Evolutionary conservation across 345 rosid species (phyloP).

Genomic region (Citrus medica): DNA sequence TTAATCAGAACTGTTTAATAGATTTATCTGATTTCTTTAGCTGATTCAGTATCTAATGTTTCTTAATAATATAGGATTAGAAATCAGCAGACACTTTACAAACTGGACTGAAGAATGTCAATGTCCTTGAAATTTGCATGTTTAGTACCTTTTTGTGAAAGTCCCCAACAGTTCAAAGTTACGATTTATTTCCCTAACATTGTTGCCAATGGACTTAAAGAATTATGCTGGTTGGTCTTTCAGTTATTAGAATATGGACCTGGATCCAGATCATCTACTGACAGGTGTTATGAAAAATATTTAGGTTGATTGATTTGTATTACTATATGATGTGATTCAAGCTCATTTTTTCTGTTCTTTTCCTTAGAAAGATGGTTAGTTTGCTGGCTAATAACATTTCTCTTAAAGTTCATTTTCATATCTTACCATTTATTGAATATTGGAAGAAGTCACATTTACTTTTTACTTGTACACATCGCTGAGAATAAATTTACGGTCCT

Average conservation of each 20-base stretch:
- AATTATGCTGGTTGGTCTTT: neutral
- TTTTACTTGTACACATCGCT: neutral
- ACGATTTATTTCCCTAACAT: neutral
- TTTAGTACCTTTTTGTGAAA: neutral
- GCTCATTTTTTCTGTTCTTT: neutral
- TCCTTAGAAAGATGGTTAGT: neutral
- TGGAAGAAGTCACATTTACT: neutral
- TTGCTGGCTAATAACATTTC: neutral
- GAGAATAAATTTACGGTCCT: neutral
- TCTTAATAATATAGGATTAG: neutral
- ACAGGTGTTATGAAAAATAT: neutral
- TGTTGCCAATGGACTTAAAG: neutral
- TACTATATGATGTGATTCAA: neutral
- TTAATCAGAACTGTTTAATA: neutral
- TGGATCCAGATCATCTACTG: neutral
- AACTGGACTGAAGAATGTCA: neutral
- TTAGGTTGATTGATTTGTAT: neutral
- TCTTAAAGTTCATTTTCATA: neutral
- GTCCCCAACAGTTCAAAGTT: neutral
- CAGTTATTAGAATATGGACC: neutral
- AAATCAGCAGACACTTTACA: neutral
- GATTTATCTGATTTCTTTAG: neutral
- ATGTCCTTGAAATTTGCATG: neutral
- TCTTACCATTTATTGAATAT: neutral
- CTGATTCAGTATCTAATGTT: neutral